A percentile compares a stretch with the other conserved stretches of the same genome.
phyloP scores from a whole-genome alignment of 1,139 yeast species.

The Hemisphaericaspora subhashii region DNA sequence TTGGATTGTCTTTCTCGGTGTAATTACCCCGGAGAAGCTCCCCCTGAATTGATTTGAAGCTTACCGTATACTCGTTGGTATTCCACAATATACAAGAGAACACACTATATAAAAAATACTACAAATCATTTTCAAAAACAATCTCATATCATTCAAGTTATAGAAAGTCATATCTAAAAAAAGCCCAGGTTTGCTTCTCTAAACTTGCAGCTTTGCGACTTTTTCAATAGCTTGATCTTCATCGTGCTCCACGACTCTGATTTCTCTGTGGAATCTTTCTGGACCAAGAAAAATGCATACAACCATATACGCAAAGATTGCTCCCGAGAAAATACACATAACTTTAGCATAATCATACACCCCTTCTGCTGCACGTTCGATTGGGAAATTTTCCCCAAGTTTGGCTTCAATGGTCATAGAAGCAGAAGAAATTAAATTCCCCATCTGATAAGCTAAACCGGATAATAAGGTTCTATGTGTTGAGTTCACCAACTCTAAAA shows the following conservation, averaged over 20 bases:
- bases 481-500: constrained; percentile 38
- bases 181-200: background rate
- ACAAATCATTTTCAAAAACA: too few relatives aligned
- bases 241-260: constrained; percentile 6
- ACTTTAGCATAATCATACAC: constrained; percentile 37
- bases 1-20: too few relatives aligned
- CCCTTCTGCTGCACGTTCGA: constrained; percentile 15
- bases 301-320: constrained; percentile 33
- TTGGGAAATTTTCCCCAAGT: constrained; percentile 32
- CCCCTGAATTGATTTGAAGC: too few relatives aligned
- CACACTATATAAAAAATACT: too few relatives aligned
- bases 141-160: too few relatives aligned
- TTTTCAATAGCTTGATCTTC: constrained; percentile 3
- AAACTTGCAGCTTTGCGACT: constrained; percentile 1
- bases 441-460: constrained; percentile 42
- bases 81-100: too few relatives aligned
- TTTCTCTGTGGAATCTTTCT: constrained; percentile 28
- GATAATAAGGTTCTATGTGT: constrained; percentile 36
- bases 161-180: too few relatives aligned
- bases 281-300: constrained; percentile 33
- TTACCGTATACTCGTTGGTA: too few relatives aligned
- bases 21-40: too few relatives aligned
- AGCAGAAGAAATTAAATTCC: constrained; percentile 39
- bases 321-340: constrained; percentile 41
- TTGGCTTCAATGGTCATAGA: constrained; percentile 38